Evolutionary conservation across 441 rosid species (phyloP).

Genomic region (Adansonia rubrostipa): DNA sequence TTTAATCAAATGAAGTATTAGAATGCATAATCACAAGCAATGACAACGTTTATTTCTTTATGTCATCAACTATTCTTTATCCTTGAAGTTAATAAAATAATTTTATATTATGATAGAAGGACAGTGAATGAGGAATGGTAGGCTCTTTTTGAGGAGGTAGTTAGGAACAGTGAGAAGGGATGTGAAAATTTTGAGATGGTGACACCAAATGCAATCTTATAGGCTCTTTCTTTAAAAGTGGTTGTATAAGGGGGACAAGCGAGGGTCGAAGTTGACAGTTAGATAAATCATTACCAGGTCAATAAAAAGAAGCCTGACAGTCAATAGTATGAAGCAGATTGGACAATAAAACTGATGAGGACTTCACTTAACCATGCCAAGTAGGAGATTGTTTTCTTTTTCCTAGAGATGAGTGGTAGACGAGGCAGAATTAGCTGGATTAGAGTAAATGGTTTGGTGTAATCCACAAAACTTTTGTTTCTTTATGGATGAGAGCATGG

Average conservation of each 20-base stretch:
- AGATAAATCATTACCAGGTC: slow-evolving; percentile 33
- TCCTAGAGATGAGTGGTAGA: neutral
- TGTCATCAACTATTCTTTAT: slow-evolving; percentile 9
- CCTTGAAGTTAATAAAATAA: slow-evolving; percentile 10
- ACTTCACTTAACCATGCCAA: slow-evolving; percentile 13
- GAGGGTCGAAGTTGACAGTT: slow-evolving; percentile 32
- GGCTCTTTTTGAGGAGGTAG: slow-evolving; percentile 26
- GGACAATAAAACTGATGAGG: neutral
- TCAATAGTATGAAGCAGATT: neutral
- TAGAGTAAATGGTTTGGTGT: slow-evolving; percentile 17
- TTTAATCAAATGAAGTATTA: neutral
- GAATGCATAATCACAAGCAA: neutral
- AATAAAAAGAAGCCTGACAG: neutral
- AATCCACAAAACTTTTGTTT: slow-evolving; percentile 21
- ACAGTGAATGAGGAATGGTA: slow-evolving; percentile 20
- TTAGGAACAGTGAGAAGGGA: slow-evolving; percentile 7
- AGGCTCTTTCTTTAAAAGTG: slow-evolving; percentile 26
- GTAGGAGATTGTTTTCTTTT: neutral
- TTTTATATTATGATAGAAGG: slow-evolving; percentile 20
- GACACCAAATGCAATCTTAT: slow-evolving; percentile 22
- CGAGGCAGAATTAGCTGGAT: slow-evolving; percentile 10
- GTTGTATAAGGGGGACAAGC: slow-evolving; percentile 32
- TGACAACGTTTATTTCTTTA: neutral
- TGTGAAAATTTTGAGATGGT: slow-evolving; percentile 17
- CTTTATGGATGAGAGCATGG: neutral